Percentiles rank a stretch among this genome's conserved stretches.
Evolutionary conservation across 345 rosid genomes (phyloP).

Genomic region (Bruguiera sexangula): DNA sequence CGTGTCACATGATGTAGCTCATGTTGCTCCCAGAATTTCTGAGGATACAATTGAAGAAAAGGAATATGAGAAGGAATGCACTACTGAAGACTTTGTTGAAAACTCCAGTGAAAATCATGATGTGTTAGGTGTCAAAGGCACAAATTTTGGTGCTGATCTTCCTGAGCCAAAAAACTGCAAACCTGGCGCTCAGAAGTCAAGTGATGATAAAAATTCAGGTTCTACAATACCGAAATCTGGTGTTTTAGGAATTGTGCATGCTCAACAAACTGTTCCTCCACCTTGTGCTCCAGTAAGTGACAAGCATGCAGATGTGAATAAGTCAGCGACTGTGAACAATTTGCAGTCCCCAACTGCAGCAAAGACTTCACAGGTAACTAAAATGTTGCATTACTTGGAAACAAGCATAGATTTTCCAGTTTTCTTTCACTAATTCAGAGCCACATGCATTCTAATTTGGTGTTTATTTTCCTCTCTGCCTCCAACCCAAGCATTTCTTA

Average conservation of each 20-base stretch:
- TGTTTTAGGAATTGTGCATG: constrained; percentile 25
- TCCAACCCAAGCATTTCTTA: no score
- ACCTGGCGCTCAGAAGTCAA: constrained; percentile 32
- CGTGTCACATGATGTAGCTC: constrained; percentile 36
- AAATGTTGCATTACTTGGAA: constrained; percentile 2
- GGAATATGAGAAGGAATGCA: constrained; percentile 54
- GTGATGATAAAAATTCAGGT: constrained; percentile 27
- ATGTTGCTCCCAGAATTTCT: constrained; percentile 47
- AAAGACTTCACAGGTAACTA: constrained; percentile 62
- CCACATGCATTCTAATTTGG: no score
- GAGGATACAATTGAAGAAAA: constrained; percentile 40
- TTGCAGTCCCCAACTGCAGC: constrained; percentile 38
- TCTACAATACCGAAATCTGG: constrained; percentile 34
- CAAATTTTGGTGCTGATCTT: constrained; percentile 25
- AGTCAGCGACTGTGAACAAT: constrained; percentile 30
- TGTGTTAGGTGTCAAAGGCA: constrained; percentile 38
- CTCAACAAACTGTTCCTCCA: constrained; percentile 37
- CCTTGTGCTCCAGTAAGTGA: constrained; percentile 55
- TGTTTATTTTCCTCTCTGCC: no score
- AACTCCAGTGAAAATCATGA: constrained; percentile 40
- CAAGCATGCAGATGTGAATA: constrained; percentile 36
- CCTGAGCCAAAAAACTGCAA: constrained; percentile 29
- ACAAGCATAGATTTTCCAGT: background rate
- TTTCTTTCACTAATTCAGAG: background rate
- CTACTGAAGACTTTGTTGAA: constrained; percentile 29